Evolutionary conservation across 1,139 yeast genomes (phyloP), one percentile per base, ranked within the genome.

Genomic region (Groenewaldozyma auringiensis): DNA sequence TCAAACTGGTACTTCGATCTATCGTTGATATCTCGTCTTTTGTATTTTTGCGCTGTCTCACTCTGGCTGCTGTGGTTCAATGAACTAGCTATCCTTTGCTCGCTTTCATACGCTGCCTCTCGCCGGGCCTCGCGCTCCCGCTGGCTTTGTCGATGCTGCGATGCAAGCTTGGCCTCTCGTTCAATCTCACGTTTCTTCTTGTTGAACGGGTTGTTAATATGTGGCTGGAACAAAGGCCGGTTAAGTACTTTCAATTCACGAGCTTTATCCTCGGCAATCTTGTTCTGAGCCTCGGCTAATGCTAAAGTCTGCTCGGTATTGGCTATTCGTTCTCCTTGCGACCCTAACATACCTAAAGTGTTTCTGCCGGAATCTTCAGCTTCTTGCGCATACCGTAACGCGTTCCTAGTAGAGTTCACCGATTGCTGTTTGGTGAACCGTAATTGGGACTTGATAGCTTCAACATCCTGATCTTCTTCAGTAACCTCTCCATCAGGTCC

Each of bases 291-390:
- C 50, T 81, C 85, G 40, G 94, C 86, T 47, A 84, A 67, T 47
- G 85, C 77, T 55, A 92, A 67, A 56, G 81, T 82, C 55, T 79
- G 80, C 62, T 89, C 96, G 17, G 92, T 81, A 59, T 77, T 79
- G 61, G 83, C 84, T 53, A 92, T 70, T 44, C 87, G 71, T 62
- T 88, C 96, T 47, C 94, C 81, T 65, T 94, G 98, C 18, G 92
- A 78, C 25, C 97, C 97, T 46, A 92, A 74, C 79, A 87, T 81
- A 22, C 96, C 96, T 55, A 89, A 68, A 0, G 97, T 83, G 62
- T 89, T 87, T 45, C 87, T 76, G 21, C 95, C 98, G 6, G 89
- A 78, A 46, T 83, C 84, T 63, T 89, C 96, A 0, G 97, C 96
- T 57, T 87, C 94, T 53, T 83, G 83, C 1, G 96, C 95, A 79